These are phyloP conservation scores for Coelastrella sp. DNA, from an alignment of 139 green algal genomes.

Conservation along the genomic window DNA sequence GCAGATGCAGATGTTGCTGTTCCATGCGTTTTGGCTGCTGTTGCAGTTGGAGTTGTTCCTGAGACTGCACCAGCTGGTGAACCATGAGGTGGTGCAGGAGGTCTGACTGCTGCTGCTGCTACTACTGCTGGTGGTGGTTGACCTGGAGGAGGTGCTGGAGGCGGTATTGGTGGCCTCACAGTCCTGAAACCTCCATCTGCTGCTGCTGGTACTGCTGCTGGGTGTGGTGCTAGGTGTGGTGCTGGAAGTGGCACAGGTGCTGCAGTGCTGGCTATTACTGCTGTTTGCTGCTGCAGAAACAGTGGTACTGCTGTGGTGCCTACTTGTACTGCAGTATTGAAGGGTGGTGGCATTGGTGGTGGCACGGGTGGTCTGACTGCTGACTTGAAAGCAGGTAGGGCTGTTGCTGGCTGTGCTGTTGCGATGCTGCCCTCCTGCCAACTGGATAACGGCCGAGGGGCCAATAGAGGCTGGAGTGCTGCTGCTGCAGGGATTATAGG, in stretches of 20 bases:
- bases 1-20: neutral
- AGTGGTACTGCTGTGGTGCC: neutral
- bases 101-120: neutral
- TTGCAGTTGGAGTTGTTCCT: neutral
- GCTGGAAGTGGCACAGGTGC: neutral
- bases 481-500: neutral
- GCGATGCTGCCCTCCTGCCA: neutral
- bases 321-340: too few relatives aligned
- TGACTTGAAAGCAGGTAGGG: neutral
- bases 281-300: neutral
- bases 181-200: neutral
- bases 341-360: neutral
- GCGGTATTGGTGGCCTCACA: neutral
- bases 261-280: neutral
- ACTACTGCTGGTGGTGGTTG: conserved; percentile 8
- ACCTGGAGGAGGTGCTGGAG: neutral
- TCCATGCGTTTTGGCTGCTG: neutral
- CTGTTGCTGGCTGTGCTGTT: neutral
- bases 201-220: conserved; percentile 7
- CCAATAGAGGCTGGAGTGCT: neutral
- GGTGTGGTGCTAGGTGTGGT: neutral
- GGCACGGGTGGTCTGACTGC: neutral
- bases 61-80: neutral
- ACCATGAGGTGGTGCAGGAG: neutral
- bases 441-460: neutral